Percentiles rank a stretch among this genome's conserved stretches.
phyloP scores from a whole-genome alignment of 441 rosid genomes.

The Adansonia rubrostipa region DNA sequence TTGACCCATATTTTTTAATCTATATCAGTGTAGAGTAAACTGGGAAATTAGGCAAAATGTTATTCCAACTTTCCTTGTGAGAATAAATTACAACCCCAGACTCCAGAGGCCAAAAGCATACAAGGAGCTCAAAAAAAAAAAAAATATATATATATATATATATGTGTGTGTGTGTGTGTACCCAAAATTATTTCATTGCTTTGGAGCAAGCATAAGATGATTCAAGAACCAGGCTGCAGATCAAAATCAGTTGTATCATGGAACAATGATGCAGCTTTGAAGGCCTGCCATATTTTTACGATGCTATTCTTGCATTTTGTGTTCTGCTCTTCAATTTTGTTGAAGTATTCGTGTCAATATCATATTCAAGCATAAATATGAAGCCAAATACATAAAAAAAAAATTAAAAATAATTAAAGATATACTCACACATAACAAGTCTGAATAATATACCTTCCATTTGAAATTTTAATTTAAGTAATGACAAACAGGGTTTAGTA shows the following conservation, averaged over 20 bases:
- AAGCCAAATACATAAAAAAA: too few relatives aligned
- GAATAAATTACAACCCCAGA: not conserved
- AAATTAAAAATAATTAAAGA: too few relatives aligned
- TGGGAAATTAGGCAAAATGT: not conserved
- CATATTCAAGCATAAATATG: too few relatives aligned
- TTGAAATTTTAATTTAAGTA: not conserved
- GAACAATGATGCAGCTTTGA: not conserved
- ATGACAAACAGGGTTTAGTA: not conserved
- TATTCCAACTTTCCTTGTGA: not conserved
- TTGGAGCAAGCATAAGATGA: not conserved
- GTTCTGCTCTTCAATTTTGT: too few relatives aligned
- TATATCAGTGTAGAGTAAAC: not conserved
- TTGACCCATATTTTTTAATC: constrained; percentile 25
- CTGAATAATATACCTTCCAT: not conserved
- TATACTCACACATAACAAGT: too few relatives aligned
- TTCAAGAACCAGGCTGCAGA: not conserved
- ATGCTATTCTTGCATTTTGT: not conserved
- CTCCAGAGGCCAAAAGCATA: not conserved
- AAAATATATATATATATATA: too few relatives aligned
- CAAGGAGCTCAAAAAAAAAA: not conserved
- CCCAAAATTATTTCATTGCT: not conserved
- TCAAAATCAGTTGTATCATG: not conserved
- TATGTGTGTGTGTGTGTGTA: too few relatives aligned
- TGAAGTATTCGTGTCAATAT: too few relatives aligned
- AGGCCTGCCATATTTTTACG: not conserved